A percentile compares a stretch with the other conserved stretches of the same genome.
Evolutionary conservation across 2,329 filamentous ascomycete genomes (phyloP).

Genomic region (Thermoascus crustaceus): DNA sequence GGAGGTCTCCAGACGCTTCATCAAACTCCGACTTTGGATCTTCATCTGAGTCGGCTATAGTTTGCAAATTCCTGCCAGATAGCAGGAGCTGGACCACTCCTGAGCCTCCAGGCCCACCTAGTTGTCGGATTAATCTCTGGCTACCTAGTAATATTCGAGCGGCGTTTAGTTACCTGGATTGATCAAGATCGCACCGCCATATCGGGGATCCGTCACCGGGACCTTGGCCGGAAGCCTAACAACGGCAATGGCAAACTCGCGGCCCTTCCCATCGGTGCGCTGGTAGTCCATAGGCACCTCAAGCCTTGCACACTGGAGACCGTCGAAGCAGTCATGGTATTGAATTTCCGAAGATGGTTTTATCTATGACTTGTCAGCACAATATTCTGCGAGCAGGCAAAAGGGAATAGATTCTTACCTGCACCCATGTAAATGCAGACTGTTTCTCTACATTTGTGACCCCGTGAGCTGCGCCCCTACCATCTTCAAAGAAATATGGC

Average conservation of each 20-base stretch:
- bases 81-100: slow-evolving; percentile 29
- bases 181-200: slow-evolving; percentile 40
- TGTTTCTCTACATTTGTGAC: too few relatives aligned
- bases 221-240: slow-evolving; percentile 39
- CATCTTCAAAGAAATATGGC: too few relatives aligned
- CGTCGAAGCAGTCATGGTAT: slow-evolving; percentile 38
- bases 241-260: slow-evolving; percentile 36
- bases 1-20: not conserved
- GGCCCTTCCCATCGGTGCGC: slow-evolving; percentile 22
- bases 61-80: slow-evolving; percentile 28
- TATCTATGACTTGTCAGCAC: slow-evolving; percentile 12
- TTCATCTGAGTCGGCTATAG: slow-evolving; percentile 27
- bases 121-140: slow-evolving; percentile 3
- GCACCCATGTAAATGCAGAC: not conserved
- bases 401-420: not conserved
- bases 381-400: not conserved
- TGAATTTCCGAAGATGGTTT: slow-evolving; percentile 21
- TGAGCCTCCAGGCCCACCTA: slow-evolving; percentile 38
- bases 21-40: slow-evolving; percentile 9
- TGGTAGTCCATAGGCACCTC: slow-evolving; percentile 43
- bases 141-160: not conserved
- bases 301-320: slow-evolving; percentile 43
- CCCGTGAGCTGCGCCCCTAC: too few relatives aligned
- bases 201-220: slow-evolving; percentile 33
- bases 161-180: slow-evolving; percentile 33